A percentile compares a stretch with the other conserved stretches of the same genome.
phyloP scores from a whole-genome alignment of 805 yeast species.

The Pichia pseudocactophila region DNA sequence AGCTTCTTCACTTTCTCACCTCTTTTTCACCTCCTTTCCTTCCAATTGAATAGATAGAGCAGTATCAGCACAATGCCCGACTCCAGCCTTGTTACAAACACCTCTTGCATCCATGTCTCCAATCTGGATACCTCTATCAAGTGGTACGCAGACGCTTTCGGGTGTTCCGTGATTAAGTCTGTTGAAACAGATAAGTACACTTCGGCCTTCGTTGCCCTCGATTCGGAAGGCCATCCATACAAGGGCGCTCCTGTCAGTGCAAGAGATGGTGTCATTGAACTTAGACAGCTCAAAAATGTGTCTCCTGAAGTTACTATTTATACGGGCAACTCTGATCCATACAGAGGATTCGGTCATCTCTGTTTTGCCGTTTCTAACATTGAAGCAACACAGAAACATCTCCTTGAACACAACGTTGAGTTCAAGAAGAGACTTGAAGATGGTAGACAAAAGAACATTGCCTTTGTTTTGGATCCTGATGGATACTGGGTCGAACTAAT shows the following conservation, averaged over 20 bases:
- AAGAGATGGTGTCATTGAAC: constrained; percentile 66
- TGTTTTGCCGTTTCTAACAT: constrained; percentile 83
- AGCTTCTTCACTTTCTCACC: too few relatives aligned
- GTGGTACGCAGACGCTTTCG: constrained; percentile 69
- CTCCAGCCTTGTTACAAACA: constrained; percentile 42
- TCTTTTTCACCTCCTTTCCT: too few relatives aligned
- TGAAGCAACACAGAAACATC: constrained; percentile 44
- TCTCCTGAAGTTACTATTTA: constrained; percentile 41
- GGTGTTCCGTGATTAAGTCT: constrained; percentile 52
- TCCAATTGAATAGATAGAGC: neutral
- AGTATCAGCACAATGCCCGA: constrained; percentile 14
- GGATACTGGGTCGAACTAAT: constrained; percentile 95
- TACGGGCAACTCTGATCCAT: constrained; percentile 79
- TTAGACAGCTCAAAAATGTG: constrained; percentile 65
- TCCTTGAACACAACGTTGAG: constrained; percentile 53
- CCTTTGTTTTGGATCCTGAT: constrained; percentile 91
- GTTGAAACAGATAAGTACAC: constrained; percentile 51
- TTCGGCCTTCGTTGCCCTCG: constrained; percentile 59
- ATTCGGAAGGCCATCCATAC: constrained; percentile 33
- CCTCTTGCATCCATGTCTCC: constrained; percentile 71
- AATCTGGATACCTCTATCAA: constrained; percentile 66
- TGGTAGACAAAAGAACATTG: constrained; percentile 89
- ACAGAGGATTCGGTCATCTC: constrained; percentile 90
- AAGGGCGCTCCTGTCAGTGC: constrained; percentile 31
- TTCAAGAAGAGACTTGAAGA: constrained; percentile 81